Evolutionary conservation across 768 basidiomycete genomes (phyloP), one percentile per base, ranked within the genome.

Genomic region (button mushroom (Agaricus bisporus)): DNA sequence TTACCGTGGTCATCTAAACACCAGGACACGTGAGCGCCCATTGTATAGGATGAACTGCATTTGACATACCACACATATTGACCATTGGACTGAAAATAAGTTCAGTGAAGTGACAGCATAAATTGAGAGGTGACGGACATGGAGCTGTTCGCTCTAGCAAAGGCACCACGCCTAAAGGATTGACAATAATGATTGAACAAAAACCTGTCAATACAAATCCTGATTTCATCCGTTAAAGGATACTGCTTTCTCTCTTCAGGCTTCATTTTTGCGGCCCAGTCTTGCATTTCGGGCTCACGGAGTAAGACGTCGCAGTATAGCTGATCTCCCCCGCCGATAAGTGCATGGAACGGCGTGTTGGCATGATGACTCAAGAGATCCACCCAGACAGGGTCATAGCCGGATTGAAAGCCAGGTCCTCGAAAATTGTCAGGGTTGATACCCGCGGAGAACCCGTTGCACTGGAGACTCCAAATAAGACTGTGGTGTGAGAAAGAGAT

Each of bases 291-390:
- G 7, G 90, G 88, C 64, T 98, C 95, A 56, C 88, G 80, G 54
- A 85, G 87, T 49, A 99, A 65, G 35, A 87, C 72, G 59, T 93
- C 91, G 57, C 90, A 91, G 61, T 93, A 97, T 15, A 97, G 74
- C 65, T 95, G 94, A 66, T 95, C 93, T 10, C 94, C 93, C 17
- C 95, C 95, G 15, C 95, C 95, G 5, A 97, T 85, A 35, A 98
- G 75, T n/a, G 76, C 82, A 62, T 99, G 95, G 64, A 93, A 93
- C 0, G 95, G 94, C 54, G 73, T 71, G 61, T 82, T 78, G 2
- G 79, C 74, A 61, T 98, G 97, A 61, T 88, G 85, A 41, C 80
- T 71, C 22, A 98, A 78, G n/a, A 99, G 70, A 69, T 99, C 95
- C 56, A 83, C 76, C 95, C 95, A 99, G 10, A 98, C 81, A 6